A percentile compares a stretch with the other conserved stretches of the same genome.
Evolutionary conservation across 108 stramenopile genomes (phyloP).

Genomic region (Cyclotella distinguenda): DNA sequence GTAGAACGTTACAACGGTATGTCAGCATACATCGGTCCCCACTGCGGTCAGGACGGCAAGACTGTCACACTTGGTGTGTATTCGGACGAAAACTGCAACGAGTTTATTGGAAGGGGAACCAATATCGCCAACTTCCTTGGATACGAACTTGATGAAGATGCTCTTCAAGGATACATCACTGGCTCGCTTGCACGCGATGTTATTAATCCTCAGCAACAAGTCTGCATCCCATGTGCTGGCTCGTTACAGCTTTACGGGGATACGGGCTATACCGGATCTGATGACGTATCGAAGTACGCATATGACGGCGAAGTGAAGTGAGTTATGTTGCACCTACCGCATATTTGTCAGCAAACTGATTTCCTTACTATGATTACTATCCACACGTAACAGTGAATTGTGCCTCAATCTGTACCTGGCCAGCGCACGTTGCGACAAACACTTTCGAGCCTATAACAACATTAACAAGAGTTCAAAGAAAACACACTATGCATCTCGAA

Average conservation of each 20-base stretch:
- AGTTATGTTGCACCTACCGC: conserved; percentile 43
- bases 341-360: conserved; percentile 37
- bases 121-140: conserved; percentile 37
- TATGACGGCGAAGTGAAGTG: conserved; percentile 13
- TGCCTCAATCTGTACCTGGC: conserved; percentile 46
- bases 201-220: conserved; percentile 18
- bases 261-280: conserved; percentile 1
- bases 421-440: conserved; percentile 67
- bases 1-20: conserved; percentile 49
- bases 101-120: conserved; percentile 50
- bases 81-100: conserved; percentile 72
- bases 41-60: conserved; percentile 60
- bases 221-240: conserved; percentile 12
- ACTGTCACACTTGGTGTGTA: conserved; percentile 75
- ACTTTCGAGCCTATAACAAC: conserved; percentile 36
- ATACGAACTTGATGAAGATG: conserved; percentile 20
- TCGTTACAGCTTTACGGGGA: conserved; percentile 9
- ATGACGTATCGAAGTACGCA: conserved; percentile 11
- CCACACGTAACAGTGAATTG: conserved; percentile 40
- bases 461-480: conserved; percentile 35
- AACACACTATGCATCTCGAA: conserved; percentile 18
- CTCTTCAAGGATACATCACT: conserved; percentile 19
- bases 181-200: conserved; percentile 34
- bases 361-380: neutral
- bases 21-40: conserved; percentile 66